Conservation (phyloP, 139 green algal species). For the Chlamydomonas asymmetrica region DNA sequence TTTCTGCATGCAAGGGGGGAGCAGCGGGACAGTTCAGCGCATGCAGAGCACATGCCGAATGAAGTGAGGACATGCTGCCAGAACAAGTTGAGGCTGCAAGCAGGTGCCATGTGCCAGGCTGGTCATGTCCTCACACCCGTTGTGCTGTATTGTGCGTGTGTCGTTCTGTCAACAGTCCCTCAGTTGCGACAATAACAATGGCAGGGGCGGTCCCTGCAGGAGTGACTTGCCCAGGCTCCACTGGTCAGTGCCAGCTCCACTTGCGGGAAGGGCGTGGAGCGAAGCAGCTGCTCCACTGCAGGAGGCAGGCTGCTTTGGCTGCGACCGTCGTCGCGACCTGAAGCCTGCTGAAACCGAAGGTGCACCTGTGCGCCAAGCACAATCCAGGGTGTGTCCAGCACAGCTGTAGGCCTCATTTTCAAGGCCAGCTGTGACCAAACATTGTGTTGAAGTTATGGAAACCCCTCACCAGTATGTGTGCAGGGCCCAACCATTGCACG, state of each 20-base stretch:
- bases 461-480: not conserved
- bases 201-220: not conserved
- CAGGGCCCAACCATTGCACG: not conserved
- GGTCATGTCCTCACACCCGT: not conserved
- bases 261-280: not conserved
- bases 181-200: not conserved
- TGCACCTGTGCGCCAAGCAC: slow-evolving; percentile 7
- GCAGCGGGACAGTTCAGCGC: not conserved
- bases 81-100: too few relatives aligned
- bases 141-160: not conserved
- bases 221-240: slow-evolving; percentile 25
- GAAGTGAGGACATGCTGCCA: not conserved
- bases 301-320: slow-evolving; percentile 17
- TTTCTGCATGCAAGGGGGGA: not conserved
- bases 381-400: not conserved
- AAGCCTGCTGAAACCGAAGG: slow-evolving; percentile 17
- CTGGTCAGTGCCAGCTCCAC: slow-evolving; percentile 17
- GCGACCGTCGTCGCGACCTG: slow-evolving; percentile 10
- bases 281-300: slow-evolving; percentile 17
- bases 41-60: too few relatives aligned
- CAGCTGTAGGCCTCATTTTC: not conserved
- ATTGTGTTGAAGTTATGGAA: not conserved
- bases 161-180: not conserved
- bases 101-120: not conserved
- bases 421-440: not conserved